These are phyloP conservation scores for Cryptococcus sp. DNA, from an alignment of 1,284 basidiomycete genomes.

Conservation along the genomic window DNA sequence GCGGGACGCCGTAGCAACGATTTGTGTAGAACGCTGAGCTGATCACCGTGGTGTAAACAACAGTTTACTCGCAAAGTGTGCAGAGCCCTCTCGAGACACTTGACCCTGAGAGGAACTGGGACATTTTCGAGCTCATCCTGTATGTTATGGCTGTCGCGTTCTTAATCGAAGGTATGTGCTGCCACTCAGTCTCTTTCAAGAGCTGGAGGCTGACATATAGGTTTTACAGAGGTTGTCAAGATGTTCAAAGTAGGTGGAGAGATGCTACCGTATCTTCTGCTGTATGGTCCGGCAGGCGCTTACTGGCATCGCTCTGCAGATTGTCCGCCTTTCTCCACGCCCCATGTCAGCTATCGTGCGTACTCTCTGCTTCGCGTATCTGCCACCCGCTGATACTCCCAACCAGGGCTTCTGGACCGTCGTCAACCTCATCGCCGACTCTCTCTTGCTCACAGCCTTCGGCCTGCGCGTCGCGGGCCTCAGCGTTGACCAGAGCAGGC, in stretches of 20 bases:
- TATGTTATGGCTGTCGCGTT: constrained; percentile 75
- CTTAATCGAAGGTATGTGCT: constrained; percentile 66
- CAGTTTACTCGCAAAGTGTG: constrained; percentile 78
- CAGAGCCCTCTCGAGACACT: constrained; percentile 49
- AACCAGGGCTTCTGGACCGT: constrained; percentile 70
- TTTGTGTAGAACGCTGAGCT: too few species aligned
- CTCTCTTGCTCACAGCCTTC: constrained; percentile 69
- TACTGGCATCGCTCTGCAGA: constrained; percentile 17
- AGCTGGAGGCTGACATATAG: too few species aligned
- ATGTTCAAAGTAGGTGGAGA: constrained; percentile 58
- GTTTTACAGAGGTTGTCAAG: constrained; percentile 49
- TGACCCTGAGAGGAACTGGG: constrained; percentile 54
- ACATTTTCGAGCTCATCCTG: constrained; percentile 71
- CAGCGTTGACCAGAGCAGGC: constrained; percentile 49
- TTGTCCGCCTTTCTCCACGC: constrained; percentile 37
- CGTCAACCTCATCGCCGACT: constrained; percentile 67
- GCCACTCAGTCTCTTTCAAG: too few species aligned
- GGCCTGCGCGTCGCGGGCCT: constrained; percentile 67
- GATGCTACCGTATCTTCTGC: not conserved
- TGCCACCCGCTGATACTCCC: not conserved
- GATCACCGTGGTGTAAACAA: not conserved
- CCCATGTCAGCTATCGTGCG: constrained; percentile 38
- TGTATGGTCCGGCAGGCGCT: not conserved
- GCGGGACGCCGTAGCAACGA: not conserved
- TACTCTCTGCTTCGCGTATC: constrained; percentile 52